These are phyloP conservation scores for Chaetomium sp. DNA, from an alignment of 2,329 filamentous ascomycete genomes.

Conservation along the genomic window DNA sequence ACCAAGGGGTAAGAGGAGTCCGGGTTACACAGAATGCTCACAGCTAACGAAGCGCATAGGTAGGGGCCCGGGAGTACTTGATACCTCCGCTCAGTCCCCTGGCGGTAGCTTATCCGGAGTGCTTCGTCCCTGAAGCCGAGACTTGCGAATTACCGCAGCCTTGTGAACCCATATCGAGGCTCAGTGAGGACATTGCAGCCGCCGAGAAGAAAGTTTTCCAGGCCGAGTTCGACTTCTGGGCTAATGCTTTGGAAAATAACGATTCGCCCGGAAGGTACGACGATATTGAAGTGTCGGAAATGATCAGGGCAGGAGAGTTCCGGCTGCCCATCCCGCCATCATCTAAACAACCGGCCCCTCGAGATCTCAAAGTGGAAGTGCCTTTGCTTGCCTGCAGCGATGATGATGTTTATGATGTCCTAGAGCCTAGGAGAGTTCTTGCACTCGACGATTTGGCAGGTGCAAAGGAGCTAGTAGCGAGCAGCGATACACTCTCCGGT, in stretches of 20 bases:
- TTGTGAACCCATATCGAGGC: slow-evolving; percentile 29
- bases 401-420: not conserved
- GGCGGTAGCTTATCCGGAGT: slow-evolving; percentile 4
- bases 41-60: slow-evolving; percentile 21
- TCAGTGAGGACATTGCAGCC: slow-evolving; percentile 33
- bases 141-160: slow-evolving; percentile 31
- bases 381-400: slow-evolving; percentile 30
- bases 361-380: slow-evolving; percentile 34
- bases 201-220: slow-evolving; percentile 34
- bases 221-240: slow-evolving; percentile 32
- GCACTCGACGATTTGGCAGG: slow-evolving; percentile 26
- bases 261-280: slow-evolving; percentile 27
- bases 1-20: slow-evolving; percentile 31
- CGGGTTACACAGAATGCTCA: not conserved
- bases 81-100: slow-evolving; percentile 36
- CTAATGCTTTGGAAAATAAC: slow-evolving; percentile 12
- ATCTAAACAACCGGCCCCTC: slow-evolving; percentile 15
- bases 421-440: slow-evolving; percentile 12
- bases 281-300: slow-evolving; percentile 32
- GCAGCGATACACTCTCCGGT: slow-evolving; percentile 23
- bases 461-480: slow-evolving; percentile 24
- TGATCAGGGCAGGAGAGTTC: slow-evolving; percentile 27
- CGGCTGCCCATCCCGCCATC: not conserved
- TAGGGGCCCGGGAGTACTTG: slow-evolving; percentile 28
- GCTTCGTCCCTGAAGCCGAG: slow-evolving; percentile 30